phyloP scores from a whole-genome alignment of 352 stramenopile species.

The Peronospora belbahrii region DNA sequence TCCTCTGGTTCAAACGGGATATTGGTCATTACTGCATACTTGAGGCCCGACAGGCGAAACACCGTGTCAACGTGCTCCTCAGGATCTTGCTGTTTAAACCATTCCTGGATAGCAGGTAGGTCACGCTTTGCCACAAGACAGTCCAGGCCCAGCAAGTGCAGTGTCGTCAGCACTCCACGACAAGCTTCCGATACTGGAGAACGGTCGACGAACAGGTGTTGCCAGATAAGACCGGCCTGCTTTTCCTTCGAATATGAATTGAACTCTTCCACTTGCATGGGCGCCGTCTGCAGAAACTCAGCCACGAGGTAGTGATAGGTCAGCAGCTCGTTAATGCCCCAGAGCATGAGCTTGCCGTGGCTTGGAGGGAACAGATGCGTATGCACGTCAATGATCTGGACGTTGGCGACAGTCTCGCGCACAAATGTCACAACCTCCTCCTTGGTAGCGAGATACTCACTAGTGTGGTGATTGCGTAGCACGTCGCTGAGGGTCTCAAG shows the following conservation, averaged over 20 bases:
- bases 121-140: slow-evolving; percentile 60
- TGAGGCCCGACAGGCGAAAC: slow-evolving; percentile 63
- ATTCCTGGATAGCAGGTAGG: slow-evolving; percentile 74
- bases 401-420: slow-evolving; percentile 29
- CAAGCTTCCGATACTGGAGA: slow-evolving; percentile 88
- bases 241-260: slow-evolving; percentile 67
- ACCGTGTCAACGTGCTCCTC: slow-evolving; percentile 69
- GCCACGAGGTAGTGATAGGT: slow-evolving; percentile 94
- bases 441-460: slow-evolving; percentile 32
- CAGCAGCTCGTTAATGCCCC: slow-evolving; percentile 90
- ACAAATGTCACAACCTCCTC: slow-evolving; percentile 26
- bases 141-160: slow-evolving; percentile 67
- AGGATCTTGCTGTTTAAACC: slow-evolving; percentile 68
- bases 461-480: slow-evolving; percentile 30
- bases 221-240: slow-evolving; percentile 87
- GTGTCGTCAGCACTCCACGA: slow-evolving; percentile 85
- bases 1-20: slow-evolving; percentile 82
- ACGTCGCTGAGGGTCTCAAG: slow-evolving; percentile 32
- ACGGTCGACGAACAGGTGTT: slow-evolving; percentile 85
- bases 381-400: slow-evolving; percentile 62
- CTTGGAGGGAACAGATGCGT: slow-evolving; percentile 90
- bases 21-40: slow-evolving; percentile 94
- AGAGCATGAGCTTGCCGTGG: slow-evolving; percentile 87
- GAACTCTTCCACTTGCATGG: slow-evolving; percentile 68
- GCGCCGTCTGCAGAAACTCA: slow-evolving; percentile 89